Percentiles rank a stretch among this genome's conserved stretches.
These are phyloP conservation scores for Xylaria sp. DNA, from an alignment of 2,329 filamentous ascomycete species.

Conservation along the genomic window DNA sequence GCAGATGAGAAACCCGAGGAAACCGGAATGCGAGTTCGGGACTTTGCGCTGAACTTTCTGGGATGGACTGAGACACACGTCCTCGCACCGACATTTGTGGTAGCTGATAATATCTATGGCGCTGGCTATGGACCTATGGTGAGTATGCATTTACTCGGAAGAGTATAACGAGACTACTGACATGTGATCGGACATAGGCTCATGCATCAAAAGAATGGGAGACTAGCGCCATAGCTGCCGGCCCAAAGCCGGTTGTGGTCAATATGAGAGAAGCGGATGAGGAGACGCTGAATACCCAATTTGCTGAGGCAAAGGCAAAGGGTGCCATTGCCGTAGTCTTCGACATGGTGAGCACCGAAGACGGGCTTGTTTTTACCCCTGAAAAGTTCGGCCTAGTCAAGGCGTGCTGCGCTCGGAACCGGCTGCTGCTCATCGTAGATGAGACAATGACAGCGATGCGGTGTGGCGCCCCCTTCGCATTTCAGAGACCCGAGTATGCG, in stretches of 20 bases:
- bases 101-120: conserved; percentile 43
- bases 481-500: conserved; percentile 43
- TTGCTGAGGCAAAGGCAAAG: conserved; percentile 39
- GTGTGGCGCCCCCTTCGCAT: conserved; percentile 47
- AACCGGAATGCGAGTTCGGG: conserved; percentile 38
- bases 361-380: conserved; percentile 40
- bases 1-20: conserved; percentile 37
- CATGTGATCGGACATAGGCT: conserved; percentile 17
- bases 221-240: conserved; percentile 37
- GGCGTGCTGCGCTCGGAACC: conserved; percentile 35
- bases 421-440: conserved; percentile 41
- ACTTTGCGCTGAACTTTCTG: conserved; percentile 37
- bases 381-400: conserved; percentile 34
- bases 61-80: conserved; percentile 42
- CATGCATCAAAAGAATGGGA: conserved; percentile 35
- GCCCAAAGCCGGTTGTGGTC: conserved; percentile 38
- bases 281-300: conserved; percentile 34
- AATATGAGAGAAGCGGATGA: conserved; percentile 38
- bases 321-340: conserved; percentile 43
- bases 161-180: not conserved
- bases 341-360: conserved; percentile 44
- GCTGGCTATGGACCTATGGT: conserved; percentile 39
- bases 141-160: conserved; percentile 6
- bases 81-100: conserved; percentile 39
- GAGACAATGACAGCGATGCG: conserved; percentile 45